Evolutionary conservation across 2,329 filamentous ascomycete genomes (phyloP), one percentile per base, ranked within the genome.

Genomic region (Sporothrix humicola): DNA sequence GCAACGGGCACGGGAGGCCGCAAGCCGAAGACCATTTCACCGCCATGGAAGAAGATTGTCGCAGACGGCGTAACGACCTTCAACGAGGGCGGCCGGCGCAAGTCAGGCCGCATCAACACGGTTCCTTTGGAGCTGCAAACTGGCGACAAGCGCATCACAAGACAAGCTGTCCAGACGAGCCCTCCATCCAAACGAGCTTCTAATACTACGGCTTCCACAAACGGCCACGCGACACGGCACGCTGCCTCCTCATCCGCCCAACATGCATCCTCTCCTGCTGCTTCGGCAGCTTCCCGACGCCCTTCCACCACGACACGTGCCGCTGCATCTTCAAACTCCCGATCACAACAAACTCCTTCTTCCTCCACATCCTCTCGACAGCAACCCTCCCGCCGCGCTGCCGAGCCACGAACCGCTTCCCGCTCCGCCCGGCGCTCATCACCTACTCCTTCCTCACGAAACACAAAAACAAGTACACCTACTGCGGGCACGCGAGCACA

Each of bases 1-100:
- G 48, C 17, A 52, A 52, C 50, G 15, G 50, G 7, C 17, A 52
- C 15, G n/a, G 52, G 15, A 20, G 76, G 84, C 75, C 82, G 85
- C 75, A 79, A 82, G 79, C 78, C 80, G 17, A 85, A 91, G 83
- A 83, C 85, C 71, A 86, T 87, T 74, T 98, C 95, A 76, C 96
- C 96, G 77, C 96, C 96, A 26, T 99, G 96, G 96, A 98, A 96
- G 84, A 93, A 90, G 79, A 88, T 93, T 76, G 88, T 88, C 74
- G 93, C 92, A 56, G 93, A 97, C 42, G 96, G 96, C 0, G 96
- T 96, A 26, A 96, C 95, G 3, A 92, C 93, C 0, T 95, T 97
- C 80, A 88, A 92, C 63, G 89, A 87, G 83, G 92, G 87, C 88
- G 93, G 93, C 68, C 87, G 87, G 76, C 87, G 90, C 74, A 91